Evolutionary conservation across 2,329 filamentous ascomycete genomes (phyloP), one percentile per base, ranked within the genome.

Genomic region (Macrophomina phaseolina): DNA sequence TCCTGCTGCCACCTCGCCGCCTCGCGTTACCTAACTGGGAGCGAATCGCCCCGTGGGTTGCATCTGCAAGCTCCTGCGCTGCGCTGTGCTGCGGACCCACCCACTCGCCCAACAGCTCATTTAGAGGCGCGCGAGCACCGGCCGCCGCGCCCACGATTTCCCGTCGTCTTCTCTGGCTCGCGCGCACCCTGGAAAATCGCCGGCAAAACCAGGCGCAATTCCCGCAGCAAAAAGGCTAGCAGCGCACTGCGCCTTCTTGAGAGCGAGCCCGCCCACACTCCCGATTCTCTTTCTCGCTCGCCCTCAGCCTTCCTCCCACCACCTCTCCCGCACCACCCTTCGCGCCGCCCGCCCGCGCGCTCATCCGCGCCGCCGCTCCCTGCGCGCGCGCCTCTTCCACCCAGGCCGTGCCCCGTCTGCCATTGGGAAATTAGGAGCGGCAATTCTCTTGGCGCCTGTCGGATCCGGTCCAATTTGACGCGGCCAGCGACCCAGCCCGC

Each of bases 401-500:
- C 42, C 42, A 38, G 38, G 55, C 42, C 40, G 56, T 67, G 32
- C 49, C 52, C 51, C 65, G 34, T 40, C 5, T 16, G 45, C 28
- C 23, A 38, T 62, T 49, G 58, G 58, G 49, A 36, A 49, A 45
- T 48, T 53, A 60, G 51, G 36, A 58, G 38, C 61, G 28, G 45
- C 51, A 34, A 45, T 51, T 23, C 38, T 51, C 42, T 58, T 45
- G 48, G 45, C 64, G 14, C 32, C 60, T 48, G 51, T 60, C 65
- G 55, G 51, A 65, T 65, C 60, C 48, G 48, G 46, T 34, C 36
- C 58, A 38, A 42, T 62, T 63, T 62, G 53, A 67, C 65, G 55
- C 55, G 55, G 55, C 53, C 66, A 56, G 18, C 69, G 69, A 68
- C 70, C 71, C 68, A 70, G 53, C 67, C 68, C 66, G 68, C 69